Conservation (phyloP, 768 basidiomycete genomes). For the Omphalotus guepiniiformis region DNA sequence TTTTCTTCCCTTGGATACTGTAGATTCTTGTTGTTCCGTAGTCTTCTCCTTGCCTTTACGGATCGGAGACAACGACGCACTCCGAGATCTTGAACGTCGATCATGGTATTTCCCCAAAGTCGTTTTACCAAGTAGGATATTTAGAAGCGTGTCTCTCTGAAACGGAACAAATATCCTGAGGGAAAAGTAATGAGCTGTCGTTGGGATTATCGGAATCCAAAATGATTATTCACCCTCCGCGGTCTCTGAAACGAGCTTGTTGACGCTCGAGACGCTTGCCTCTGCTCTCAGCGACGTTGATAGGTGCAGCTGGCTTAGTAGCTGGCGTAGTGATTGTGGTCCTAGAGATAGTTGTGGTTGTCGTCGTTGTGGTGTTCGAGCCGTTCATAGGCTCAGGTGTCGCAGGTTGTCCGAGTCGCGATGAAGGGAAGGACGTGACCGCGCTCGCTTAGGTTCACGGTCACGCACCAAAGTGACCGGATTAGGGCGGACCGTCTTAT, state of each 20-base stretch:
- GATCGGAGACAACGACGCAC: neutral
- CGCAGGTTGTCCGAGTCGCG: too few relatives aligned
- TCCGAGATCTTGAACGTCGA: constrained; percentile 4
- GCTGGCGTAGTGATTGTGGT: neutral
- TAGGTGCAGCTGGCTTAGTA: neutral
- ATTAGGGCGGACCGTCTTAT: too few relatives aligned
- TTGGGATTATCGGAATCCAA: neutral
- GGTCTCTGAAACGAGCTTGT: constrained; percentile 6
- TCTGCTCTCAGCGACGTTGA: constrained; percentile 3
- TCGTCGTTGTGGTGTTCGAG: too few relatives aligned
- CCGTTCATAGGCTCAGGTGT: neutral
- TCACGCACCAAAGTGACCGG: neutral
- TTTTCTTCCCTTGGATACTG: neutral
- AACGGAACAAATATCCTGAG: neutral
- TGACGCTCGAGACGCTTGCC: constrained; percentile 2
- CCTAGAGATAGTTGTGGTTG: too few relatives aligned
- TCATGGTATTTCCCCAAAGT: neutral
- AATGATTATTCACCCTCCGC: constrained; percentile 5
- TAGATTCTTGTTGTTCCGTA: neutral
- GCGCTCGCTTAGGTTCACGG: neutral
- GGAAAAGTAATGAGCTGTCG: neutral
- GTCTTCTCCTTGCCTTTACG: neutral
- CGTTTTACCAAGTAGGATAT: constrained; percentile 3
- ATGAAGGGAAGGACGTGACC: too few relatives aligned
- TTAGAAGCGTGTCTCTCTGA: neutral